Evolutionary conservation across 176 grass and related monocot species (phyloP), one percentile per base, ranked within the genome.

Genomic region (Phoenix dactylifera): DNA sequence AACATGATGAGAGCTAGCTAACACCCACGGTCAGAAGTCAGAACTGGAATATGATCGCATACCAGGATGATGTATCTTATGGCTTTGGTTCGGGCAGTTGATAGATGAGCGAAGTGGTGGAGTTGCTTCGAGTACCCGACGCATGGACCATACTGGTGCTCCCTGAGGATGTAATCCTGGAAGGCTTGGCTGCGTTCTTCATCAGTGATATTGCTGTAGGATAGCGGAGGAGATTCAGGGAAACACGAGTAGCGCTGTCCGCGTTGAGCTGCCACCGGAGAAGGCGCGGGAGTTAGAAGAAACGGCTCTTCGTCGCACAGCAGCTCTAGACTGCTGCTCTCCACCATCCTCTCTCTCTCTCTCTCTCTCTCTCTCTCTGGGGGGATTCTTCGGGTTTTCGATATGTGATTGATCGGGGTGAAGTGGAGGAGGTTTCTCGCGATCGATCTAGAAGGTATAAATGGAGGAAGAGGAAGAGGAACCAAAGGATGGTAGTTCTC

Each of bases 41-140:
- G 32, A 39, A 39, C 5, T 10, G 7, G 35, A 12, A 44, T 10
- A 44, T 44, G 35, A 44, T 44, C 35, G 35, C 88, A 20, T 85
- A 96, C 92, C 51, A 72, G 53, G 68, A 85, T 35, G 72, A 97
- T 82, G 74, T 90, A 90, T 25, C 63, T 68, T 0, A 86, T 57
- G 55, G 65, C 85, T 20, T 59, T 86, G 32, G 60, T 59, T 57
- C 89, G 79, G 18, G 82, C 85, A 18, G 4, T 4, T 2, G 77
- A 67, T 18, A 82, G 64, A 22, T 64, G 57, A 12, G 2, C 0
- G 2, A 67, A 48, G 4, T 20, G 4, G 7, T 64, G 68, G 16
- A 93, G 74, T 17, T 22, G 56, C 6, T 62, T 20, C 50, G 68
- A 63, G 75, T 85, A 90, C 17, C 23, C 69, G 7, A 35, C 15